Evolutionary conservation across 805 yeast genomes (phyloP), one percentile per base, ranked within the genome.

Genomic region (Yamadazyma tumulicola): DNA sequence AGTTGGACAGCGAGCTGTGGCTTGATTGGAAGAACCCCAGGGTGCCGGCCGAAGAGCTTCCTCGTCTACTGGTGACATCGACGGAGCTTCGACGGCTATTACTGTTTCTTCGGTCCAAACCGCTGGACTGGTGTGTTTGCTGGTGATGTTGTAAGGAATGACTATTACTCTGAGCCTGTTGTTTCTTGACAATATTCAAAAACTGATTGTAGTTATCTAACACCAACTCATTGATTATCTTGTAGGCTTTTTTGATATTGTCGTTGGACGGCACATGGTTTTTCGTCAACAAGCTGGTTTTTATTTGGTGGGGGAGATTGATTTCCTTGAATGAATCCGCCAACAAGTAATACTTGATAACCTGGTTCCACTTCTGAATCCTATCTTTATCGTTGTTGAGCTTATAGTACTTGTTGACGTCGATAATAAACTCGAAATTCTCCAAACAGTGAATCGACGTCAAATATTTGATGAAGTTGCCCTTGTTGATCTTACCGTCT

Each of bases 161-260:
- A 25, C 21, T 19, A n/a, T 35, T 17, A 12, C 24, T 23, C n/a
- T 19, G 26, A 15, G 26, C 31, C 8, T 31, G 39, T 17, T 28
- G 29, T 34, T 23, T 29, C 24, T 19, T 22, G 11, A 34, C 17
- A 18, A 26, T 15, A 4, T 43, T 47, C 19, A 59, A 35, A 19
- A 60, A 64, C 43, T 61, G 68, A 41, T 54, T 48, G 42, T 55
- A 64, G 31, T 56, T 54, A 39, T 55, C 64, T 36, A 45, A 36
- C 19, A 60, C 48, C 24, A 64, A 39, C 42, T 60, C 68, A 37
- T 51, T 56, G 4, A 59, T 43, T 23, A 46, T 37, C 32, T 38
- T 39, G 29, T 42, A 45, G 16, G 48, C 46, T 26, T 35, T 39
- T 24, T 34, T 25, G 22, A 49, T 39, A 28, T 40, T 45, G 9